Percentiles rank a stretch among this genome's conserved stretches.
phyloP scores from a whole-genome alignment of 2,329 filamentous ascomycete species.

The Trichophyton benhamiae region DNA sequence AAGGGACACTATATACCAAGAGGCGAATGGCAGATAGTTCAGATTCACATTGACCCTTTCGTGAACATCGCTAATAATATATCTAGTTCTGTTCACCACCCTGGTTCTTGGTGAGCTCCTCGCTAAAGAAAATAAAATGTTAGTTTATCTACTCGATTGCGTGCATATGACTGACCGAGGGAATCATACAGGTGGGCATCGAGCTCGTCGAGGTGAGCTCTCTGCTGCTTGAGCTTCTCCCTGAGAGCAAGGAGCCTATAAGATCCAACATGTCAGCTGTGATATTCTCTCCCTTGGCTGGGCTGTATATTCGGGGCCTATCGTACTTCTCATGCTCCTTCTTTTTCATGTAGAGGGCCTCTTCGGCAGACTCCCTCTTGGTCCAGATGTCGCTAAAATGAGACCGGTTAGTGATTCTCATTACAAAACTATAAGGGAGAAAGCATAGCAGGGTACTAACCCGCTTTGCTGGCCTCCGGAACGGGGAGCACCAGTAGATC shows the following conservation, averaged over 20 bases:
- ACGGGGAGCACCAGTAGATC: conserved; percentile 50
- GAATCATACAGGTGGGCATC: conserved; percentile 68
- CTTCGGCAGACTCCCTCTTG: conserved; percentile 75
- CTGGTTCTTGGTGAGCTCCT: conserved; percentile 62
- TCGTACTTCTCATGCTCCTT: conserved; percentile 75
- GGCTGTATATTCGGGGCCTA: neutral
- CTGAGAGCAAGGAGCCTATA: conserved; percentile 56
- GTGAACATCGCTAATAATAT: conserved; percentile 12
- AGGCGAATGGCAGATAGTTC: neutral
- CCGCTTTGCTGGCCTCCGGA: conserved; percentile 21
- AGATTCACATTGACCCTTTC: neutral
- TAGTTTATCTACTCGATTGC: neutral
- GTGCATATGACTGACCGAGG: neutral
- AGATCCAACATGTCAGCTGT: neutral
- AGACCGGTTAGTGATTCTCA: neutral
- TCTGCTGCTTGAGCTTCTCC: conserved; percentile 58
- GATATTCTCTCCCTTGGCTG: neutral
- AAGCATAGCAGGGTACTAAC: conserved; percentile 21
- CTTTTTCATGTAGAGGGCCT: conserved; percentile 72
- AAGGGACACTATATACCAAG: neutral
- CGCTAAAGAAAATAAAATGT: conserved; percentile 37
- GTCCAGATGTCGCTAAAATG: conserved; percentile 70
- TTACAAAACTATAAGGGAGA: neutral
- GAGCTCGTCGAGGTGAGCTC: conserved; percentile 71
- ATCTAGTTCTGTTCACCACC: conserved; percentile 47